Base-by-base conservation (phyloP, 352 stramenopile genomes). In the Phytophthora aleatoria region DNA sequence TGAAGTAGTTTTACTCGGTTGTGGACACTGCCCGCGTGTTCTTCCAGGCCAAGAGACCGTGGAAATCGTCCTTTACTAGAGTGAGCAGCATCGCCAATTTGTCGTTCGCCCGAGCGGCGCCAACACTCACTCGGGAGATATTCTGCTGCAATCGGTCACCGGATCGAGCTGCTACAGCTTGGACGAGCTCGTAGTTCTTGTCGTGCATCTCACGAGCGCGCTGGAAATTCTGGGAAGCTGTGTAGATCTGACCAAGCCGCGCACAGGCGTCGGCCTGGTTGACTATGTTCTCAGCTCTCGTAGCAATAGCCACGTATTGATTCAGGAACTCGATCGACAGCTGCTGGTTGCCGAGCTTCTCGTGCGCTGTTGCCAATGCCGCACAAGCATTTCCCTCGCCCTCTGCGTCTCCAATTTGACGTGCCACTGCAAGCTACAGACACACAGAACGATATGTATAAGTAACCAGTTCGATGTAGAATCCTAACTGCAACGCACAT, bases 281-380 rank as follows among this genome's bases (percentile, higher is more conserved):
- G n/a, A 65, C 68, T 0, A 95, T 43, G 58, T 97, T 96, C 60
- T 96, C 85, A 30, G 85, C 84, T 39, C 88, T 81, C 7, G 77
- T 81, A 6, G 91, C 88, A 42, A 96, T 92, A 12, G 76, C 72
- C 10, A 92, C 64, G 66, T 93, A 96, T 35, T 94, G 76, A 53
- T 97, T 91, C 35, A 98, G 73, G 55, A 94, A 97, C 33, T 96
- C 87, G 57, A 97, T 91, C 9, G 80, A 87, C 5, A 91, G 58
- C 52, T 92, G 79, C 60, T 92, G 88, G 61, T 94, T 89, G 13
- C 69, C 81, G 8, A 93, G 69, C 39, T 81, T 81, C 56, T 96
- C 90, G 66, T 97, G 91, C 1, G 92, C 91, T 0, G 83, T 92
- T 3, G 92, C 94, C 20, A 98, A 83, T 33, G 92, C 88, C 0